These are phyloP conservation scores for Juncus effusus DNA, from an alignment of 176 grass and related monocot genomes.

Conservation along the genomic window DNA sequence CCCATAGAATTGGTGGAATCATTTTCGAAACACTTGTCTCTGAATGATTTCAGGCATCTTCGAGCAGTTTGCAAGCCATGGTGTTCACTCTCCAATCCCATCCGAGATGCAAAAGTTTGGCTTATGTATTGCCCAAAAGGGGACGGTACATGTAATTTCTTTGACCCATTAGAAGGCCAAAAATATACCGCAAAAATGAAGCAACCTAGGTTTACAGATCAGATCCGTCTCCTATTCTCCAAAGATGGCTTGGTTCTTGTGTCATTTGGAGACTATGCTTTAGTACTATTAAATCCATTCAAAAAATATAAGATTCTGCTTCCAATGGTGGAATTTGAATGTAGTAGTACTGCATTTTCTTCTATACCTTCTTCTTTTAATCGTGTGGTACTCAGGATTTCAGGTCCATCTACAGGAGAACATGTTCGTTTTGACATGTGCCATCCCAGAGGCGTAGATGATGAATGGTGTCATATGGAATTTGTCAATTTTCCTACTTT, in stretches of 20 bases:
- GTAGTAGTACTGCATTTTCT: conserved; percentile 10
- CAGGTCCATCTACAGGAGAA: neutral
- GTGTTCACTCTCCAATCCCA: neutral
- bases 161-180: conserved; percentile 7
- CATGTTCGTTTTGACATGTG: neutral
- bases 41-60: conserved; percentile 2
- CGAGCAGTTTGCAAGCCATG: conserved; percentile 25
- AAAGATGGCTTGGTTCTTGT: conserved; percentile 27
- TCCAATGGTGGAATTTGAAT: neutral
- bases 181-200: conserved; percentile 4
- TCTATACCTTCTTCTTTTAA: conserved; percentile 7
- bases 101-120: neutral
- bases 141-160: neutral
- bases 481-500: neutral
- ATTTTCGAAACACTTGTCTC: conserved; percentile 8
- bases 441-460: neutral
- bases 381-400: conserved; percentile 4
- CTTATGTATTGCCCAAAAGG: conserved; percentile 13
- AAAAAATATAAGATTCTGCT: neutral
- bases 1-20: conserved; percentile 19
- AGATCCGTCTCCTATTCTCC: conserved; percentile 19
- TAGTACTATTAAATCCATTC: conserved; percentile 23
- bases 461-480: neutral
- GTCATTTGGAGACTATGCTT: conserved; percentile 4
- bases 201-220: neutral